Evolutionary conservation across 305 asterid genomes (phyloP).

Genomic region (Lippia alba): DNA sequence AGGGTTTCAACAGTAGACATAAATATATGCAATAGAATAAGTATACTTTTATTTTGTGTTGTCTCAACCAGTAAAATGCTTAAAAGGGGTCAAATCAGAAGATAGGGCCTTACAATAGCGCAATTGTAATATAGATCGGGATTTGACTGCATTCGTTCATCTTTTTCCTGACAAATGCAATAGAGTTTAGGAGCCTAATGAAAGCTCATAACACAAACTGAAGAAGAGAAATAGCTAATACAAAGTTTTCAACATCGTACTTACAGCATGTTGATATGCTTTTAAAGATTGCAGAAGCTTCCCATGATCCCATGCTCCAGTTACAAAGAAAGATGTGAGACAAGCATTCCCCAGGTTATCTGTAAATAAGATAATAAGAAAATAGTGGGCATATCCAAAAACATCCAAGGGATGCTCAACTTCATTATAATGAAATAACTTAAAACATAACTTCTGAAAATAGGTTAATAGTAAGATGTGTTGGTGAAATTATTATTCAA

Average conservation of each 20-base stretch:
- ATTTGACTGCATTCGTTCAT: slow-evolving; percentile 75
- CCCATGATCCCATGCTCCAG: slow-evolving; percentile 87
- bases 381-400: slow-evolving; percentile 10
- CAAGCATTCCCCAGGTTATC: slow-evolving; percentile 93
- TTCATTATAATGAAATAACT: slow-evolving; percentile 17
- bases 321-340: slow-evolving; percentile 81
- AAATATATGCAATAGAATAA: background rate
- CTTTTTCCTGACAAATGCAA: slow-evolving; percentile 74
- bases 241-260: slow-evolving; percentile 36
- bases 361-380: slow-evolving; percentile 43
- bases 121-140: slow-evolving; percentile 91
- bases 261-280: slow-evolving; percentile 95
- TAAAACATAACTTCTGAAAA: background rate
- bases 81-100: slow-evolving; percentile 29
- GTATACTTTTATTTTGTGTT: background rate
- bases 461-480: slow-evolving; percentile 14
- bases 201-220: slow-evolving; percentile 25
- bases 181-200: slow-evolving; percentile 26
- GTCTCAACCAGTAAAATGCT: slow-evolving; percentile 14
- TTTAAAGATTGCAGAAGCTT: slow-evolving; percentile 79
- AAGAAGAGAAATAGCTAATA: slow-evolving; percentile 20
- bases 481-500: background rate
- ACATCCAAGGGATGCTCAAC: slow-evolving; percentile 12
- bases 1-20: slow-evolving; percentile 4
- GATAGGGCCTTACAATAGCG: slow-evolving; percentile 71